phyloP scores from a whole-genome alignment of 306 rosid genomes.

The Quercus glauca region DNA sequence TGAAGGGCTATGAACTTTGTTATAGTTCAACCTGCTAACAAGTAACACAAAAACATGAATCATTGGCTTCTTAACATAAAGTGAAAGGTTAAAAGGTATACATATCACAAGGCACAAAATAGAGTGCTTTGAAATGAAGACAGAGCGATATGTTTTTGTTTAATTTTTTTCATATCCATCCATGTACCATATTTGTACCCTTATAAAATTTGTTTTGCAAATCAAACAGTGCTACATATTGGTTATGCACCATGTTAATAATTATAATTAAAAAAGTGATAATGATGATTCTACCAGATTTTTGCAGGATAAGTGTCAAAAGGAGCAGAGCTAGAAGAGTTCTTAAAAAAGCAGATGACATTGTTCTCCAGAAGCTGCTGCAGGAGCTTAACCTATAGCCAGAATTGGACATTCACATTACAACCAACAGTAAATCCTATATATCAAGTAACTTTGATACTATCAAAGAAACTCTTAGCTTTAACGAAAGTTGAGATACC shows the following conservation, averaged over 20 bases:
- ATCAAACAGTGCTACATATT: background rate
- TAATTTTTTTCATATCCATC: too few species aligned
- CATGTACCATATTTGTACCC: background rate
- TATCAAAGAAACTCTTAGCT: constrained; percentile 3
- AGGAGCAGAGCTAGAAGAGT: constrained; percentile 24
- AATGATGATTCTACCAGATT: constrained; percentile 20
- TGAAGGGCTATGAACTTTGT: too few species aligned
- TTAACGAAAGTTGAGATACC: constrained; percentile 30
- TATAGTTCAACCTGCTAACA: background rate
- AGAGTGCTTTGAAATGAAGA: background rate
- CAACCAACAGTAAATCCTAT: background rate
- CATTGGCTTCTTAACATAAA: background rate
- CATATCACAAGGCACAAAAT: background rate
- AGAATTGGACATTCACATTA: constrained; percentile 1
- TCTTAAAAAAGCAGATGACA: constrained; percentile 17
- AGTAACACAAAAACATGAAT: background rate
- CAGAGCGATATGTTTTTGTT: too few species aligned
- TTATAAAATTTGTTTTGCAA: background rate
- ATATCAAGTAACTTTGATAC: background rate
- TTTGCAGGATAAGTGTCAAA: constrained; percentile 7
- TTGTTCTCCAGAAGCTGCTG: background rate
- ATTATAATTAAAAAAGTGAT: too few species aligned
- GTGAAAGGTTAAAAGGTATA: too few species aligned
- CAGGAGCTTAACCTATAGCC: background rate
- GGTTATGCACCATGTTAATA: too few species aligned